These are phyloP conservation scores for Farysia itapuensis DNA, from an alignment of 1,284 basidiomycete genomes.

Conservation along the genomic window DNA sequence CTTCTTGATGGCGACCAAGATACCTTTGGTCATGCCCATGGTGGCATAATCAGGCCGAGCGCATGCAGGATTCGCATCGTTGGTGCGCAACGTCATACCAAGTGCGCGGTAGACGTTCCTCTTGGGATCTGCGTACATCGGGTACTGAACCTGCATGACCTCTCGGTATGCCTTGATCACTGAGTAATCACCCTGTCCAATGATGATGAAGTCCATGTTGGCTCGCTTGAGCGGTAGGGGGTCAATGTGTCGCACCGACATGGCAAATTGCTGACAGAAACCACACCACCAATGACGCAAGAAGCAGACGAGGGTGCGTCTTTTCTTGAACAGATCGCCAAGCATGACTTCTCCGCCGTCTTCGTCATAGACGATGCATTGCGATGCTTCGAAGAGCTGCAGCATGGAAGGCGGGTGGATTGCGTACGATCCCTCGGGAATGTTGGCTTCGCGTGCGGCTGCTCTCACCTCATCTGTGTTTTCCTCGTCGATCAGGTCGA, in stretches of 20 bases:
- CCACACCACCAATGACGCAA: conserved; percentile 67
- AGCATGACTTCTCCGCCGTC: conserved; percentile 71
- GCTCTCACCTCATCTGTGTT: conserved; percentile 33
- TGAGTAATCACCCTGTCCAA: conserved; percentile 74
- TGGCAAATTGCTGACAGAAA: conserved; percentile 80
- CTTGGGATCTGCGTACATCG: conserved; percentile 76
- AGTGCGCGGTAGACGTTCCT: conserved; percentile 71
- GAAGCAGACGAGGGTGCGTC: conserved; percentile 70
- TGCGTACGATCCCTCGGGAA: conserved; percentile 45
- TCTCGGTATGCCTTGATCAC: conserved; percentile 72
- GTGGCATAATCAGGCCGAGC: conserved; percentile 69
- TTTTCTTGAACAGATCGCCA: conserved; percentile 70
- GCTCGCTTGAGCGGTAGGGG: conserved; percentile 66
- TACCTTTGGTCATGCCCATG: conserved; percentile 69
- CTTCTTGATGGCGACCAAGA: conserved; percentile 69
- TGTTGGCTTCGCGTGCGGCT: conserved; percentile 27
- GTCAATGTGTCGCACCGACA: conserved; percentile 67
- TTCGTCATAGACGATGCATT: conserved; percentile 69
- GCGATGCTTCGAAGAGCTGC: conserved; percentile 67
- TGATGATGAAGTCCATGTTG: conserved; percentile 69
- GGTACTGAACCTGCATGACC: conserved; percentile 65
- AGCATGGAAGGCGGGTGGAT: conserved; percentile 48
- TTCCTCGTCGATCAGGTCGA: conserved; percentile 19
- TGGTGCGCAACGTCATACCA: conserved; percentile 71
- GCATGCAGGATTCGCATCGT: conserved; percentile 63